phyloP scores from a whole-genome alignment of 768 basidiomycete genomes.

The Lactarius psammicola region DNA sequence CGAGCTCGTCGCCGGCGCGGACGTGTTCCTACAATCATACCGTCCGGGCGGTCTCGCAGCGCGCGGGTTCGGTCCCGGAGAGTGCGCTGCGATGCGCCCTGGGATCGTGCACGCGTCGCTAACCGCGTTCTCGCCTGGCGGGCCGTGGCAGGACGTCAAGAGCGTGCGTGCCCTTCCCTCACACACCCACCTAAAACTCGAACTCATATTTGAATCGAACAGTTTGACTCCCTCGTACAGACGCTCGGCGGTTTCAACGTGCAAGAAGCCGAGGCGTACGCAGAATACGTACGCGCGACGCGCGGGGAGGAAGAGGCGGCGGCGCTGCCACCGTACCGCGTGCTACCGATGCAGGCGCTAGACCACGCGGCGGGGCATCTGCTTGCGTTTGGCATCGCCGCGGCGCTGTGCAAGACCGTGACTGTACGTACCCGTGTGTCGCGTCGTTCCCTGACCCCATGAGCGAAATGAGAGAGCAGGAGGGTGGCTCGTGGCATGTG shows the following conservation, averaged over 20 bases:
- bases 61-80: constrained; percentile 49
- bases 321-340: constrained; percentile 33
- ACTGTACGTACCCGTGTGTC: constrained; percentile 38
- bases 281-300: constrained; percentile 31
- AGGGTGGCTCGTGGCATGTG: constrained; percentile 61
- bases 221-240: constrained; percentile 68
- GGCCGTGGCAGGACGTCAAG: constrained; percentile 52
- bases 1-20: constrained; percentile 42
- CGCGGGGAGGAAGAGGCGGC: constrained; percentile 19
- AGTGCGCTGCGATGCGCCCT: constrained; percentile 40
- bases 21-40: constrained; percentile 64
- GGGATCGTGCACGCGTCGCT: constrained; percentile 56
- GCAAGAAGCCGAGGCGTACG: constrained; percentile 54
- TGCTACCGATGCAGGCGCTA: constrained; percentile 57
- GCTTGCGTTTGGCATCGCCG: constrained; percentile 56
- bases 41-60: constrained; percentile 49
- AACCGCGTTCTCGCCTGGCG: constrained; percentile 56
- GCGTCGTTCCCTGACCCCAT: background rate
- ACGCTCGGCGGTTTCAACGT: constrained; percentile 58
- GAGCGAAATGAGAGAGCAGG: constrained; percentile 35
- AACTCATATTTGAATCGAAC: background rate
- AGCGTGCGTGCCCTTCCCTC: constrained; percentile 41
- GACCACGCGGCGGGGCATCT: constrained; percentile 62
- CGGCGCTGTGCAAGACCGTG: constrained; percentile 52
- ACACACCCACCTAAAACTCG: no score